phyloP scores from a whole-genome alignment of 2,329 filamentous ascomycete species.

The Apiospora hydei region DNA sequence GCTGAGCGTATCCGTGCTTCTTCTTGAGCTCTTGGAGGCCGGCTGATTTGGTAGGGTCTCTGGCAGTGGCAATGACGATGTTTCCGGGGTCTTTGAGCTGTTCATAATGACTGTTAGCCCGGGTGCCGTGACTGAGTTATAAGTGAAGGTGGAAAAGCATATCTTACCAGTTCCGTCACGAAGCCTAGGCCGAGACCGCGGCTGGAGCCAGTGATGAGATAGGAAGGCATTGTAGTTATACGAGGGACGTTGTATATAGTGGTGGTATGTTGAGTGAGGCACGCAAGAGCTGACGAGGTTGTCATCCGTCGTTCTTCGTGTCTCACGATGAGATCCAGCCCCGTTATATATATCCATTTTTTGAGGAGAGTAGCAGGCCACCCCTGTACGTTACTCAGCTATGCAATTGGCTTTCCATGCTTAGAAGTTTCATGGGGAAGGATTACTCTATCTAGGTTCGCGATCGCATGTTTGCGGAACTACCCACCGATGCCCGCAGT shows the following conservation, averaged over 20 bases:
- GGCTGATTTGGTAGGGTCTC: background rate
- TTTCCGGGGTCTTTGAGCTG: background rate
- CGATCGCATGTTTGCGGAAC: background rate
- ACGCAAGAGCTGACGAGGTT: background rate
- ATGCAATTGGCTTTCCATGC: background rate
- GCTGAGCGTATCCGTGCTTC: background rate
- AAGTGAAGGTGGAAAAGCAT: background rate
- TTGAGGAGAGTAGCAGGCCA: background rate
- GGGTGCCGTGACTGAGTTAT: background rate
- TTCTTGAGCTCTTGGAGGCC: slow-evolving; percentile 2
- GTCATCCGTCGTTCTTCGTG: background rate
- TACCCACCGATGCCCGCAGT: background rate
- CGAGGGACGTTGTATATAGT: background rate
- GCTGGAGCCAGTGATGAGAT: slow-evolving; percentile 9
- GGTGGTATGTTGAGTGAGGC: background rate
- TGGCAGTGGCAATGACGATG: background rate
- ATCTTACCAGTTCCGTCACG: slow-evolving; percentile 1
- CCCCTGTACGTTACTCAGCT: background rate
- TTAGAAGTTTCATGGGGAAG: background rate
- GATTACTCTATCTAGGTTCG: background rate
- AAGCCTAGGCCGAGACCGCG: background rate
- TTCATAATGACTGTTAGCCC: background rate
- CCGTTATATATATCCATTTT: slow-evolving; percentile 3
- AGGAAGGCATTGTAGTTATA: background rate
- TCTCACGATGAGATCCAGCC: background rate